A percentile compares a stretch with the other conserved stretches of the same genome.
These are phyloP conservation scores for Zasmidium cellare DNA, from an alignment of 2,329 filamentous ascomycete genomes.

Conservation along the genomic window DNA sequence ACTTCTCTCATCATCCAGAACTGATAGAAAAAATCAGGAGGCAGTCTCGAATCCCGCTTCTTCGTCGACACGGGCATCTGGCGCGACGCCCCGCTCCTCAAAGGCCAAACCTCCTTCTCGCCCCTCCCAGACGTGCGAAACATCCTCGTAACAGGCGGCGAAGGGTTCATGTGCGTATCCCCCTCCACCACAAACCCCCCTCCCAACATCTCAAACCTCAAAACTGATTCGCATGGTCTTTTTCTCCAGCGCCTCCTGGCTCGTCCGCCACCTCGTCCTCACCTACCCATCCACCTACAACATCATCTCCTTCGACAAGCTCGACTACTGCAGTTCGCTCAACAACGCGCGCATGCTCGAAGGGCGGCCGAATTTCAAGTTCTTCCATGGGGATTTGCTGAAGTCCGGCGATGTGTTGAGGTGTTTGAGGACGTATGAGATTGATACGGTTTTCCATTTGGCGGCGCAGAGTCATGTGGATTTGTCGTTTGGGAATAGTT, in stretches of 20 bases:
- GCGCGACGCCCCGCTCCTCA: conserved; percentile 70
- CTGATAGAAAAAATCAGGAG: conserved; percentile 12
- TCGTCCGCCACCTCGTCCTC: conserved; percentile 73
- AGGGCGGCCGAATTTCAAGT: conserved; percentile 69
- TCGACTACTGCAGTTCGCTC: conserved; percentile 78
- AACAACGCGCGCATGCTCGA: conserved; percentile 75
- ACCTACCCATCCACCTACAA: conserved; percentile 75
- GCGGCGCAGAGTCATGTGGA: conserved; percentile 86
- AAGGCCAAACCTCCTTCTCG: conserved; percentile 68
- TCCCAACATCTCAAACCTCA: too few species aligned
- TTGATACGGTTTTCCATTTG: conserved; percentile 82
- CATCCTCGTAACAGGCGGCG: conserved; percentile 81
- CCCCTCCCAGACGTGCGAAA: conserved; percentile 70
- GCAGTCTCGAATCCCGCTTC: conserved; percentile 42
- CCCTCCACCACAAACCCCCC: not conserved
- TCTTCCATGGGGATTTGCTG: conserved; percentile 78
- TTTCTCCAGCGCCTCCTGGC: conserved; percentile 69
- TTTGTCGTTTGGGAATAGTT: conserved; percentile 78
- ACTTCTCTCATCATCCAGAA: not conserved
- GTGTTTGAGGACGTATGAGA: conserved; percentile 68
- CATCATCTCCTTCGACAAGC: conserved; percentile 79
- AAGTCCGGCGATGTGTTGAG: conserved; percentile 68
- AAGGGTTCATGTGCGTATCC: conserved; percentile 72
- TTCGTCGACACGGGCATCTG: conserved; percentile 63
- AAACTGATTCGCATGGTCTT: too few species aligned